Evolutionary conservation across 768 basidiomycete species (phyloP).

Genomic region (Phallus indusiatus): DNA sequence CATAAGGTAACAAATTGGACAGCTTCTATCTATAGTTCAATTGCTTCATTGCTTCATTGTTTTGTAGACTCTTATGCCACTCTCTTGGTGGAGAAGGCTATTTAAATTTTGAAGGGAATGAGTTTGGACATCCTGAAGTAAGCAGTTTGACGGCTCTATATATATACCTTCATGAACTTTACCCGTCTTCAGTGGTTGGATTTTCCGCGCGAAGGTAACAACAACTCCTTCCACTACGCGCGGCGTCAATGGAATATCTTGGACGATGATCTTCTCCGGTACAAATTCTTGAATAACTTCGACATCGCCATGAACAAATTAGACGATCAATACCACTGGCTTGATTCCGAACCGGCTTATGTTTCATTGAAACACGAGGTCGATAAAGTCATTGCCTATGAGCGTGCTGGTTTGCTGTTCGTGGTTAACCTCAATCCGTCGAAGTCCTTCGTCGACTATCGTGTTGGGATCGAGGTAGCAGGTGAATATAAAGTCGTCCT

Average conservation of each 20-base stretch:
- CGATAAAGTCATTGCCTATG: slow-evolving; percentile 91
- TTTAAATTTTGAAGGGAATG: slow-evolving; percentile 95
- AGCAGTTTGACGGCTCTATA: slow-evolving; percentile 12
- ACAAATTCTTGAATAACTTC: slow-evolving; percentile 89
- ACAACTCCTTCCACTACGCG: slow-evolving; percentile 94
- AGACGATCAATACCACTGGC: slow-evolving; percentile 78
- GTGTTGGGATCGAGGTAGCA: slow-evolving; percentile 76
- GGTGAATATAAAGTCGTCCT: slow-evolving; percentile 82
- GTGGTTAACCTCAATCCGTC: slow-evolving; percentile 95
- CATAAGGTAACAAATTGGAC: slow-evolving; percentile 58
- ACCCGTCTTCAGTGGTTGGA: slow-evolving; percentile 83
- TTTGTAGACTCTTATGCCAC: slow-evolving; percentile 70
- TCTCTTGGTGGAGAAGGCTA: slow-evolving; percentile 95
- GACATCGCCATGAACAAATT: slow-evolving; percentile 85
- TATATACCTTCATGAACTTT: background rate
- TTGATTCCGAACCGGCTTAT: slow-evolving; percentile 75
- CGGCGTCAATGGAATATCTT: slow-evolving; percentile 94
- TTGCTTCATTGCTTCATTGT: slow-evolving; percentile 1
- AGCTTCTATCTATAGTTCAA: background rate
- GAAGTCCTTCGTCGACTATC: slow-evolving; percentile 88
- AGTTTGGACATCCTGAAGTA: slow-evolving; percentile 97
- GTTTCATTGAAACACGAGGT: slow-evolving; percentile 89
- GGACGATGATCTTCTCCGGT: slow-evolving; percentile 80
- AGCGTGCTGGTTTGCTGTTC: slow-evolving; percentile 89
- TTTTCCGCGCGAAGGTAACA: slow-evolving; percentile 94